Conservation (phyloP, 2,329 filamentous ascomycete genomes). For the Pyrenophora teres region DNA sequence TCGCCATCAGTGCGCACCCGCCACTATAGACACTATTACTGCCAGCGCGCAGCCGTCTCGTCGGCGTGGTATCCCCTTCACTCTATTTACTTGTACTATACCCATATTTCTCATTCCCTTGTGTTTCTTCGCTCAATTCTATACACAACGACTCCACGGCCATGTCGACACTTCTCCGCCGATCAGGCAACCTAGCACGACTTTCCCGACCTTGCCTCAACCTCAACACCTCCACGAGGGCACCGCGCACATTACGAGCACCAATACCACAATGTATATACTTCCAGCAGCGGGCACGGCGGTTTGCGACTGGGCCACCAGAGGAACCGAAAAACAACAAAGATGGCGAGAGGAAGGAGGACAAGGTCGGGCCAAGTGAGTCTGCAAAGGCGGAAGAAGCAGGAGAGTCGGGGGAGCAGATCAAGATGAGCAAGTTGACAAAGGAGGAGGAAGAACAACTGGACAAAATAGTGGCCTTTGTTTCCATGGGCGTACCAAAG, state of each 20-base stretch:
- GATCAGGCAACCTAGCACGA: slow-evolving; percentile 68
- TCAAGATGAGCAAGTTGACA: slow-evolving; percentile 54
- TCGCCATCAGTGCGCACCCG: slow-evolving; percentile 23
- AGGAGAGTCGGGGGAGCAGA: slow-evolving; percentile 50
- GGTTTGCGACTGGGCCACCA: slow-evolving; percentile 49
- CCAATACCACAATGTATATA: slow-evolving; percentile 51
- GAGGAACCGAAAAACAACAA: slow-evolving; percentile 41
- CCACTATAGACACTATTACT: slow-evolving; percentile 12
- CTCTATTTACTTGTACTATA: slow-evolving; percentile 4
- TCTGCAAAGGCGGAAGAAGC: slow-evolving; percentile 21
- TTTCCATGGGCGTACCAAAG: slow-evolving; percentile 64
- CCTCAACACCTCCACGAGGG: slow-evolving; percentile 58
- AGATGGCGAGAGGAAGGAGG: slow-evolving; percentile 36
- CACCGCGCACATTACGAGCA: slow-evolving; percentile 45
- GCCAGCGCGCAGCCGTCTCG: slow-evolving; percentile 24
- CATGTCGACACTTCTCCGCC: slow-evolving; percentile 71
- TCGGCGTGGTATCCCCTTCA: not conserved
- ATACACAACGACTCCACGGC: slow-evolving; percentile 43
- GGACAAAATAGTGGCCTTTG: slow-evolving; percentile 59
- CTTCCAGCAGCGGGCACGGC: slow-evolving; percentile 49
- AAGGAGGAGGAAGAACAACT: slow-evolving; percentile 63
- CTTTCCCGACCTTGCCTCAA: slow-evolving; percentile 63
- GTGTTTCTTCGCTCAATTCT: slow-evolving; percentile 11
- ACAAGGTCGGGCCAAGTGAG: slow-evolving; percentile 39
- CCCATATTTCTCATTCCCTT: slow-evolving; percentile 3